phyloP scores from a whole-genome alignment of 2,329 filamentous ascomycete species.

The Penicillium hordei region DNA sequence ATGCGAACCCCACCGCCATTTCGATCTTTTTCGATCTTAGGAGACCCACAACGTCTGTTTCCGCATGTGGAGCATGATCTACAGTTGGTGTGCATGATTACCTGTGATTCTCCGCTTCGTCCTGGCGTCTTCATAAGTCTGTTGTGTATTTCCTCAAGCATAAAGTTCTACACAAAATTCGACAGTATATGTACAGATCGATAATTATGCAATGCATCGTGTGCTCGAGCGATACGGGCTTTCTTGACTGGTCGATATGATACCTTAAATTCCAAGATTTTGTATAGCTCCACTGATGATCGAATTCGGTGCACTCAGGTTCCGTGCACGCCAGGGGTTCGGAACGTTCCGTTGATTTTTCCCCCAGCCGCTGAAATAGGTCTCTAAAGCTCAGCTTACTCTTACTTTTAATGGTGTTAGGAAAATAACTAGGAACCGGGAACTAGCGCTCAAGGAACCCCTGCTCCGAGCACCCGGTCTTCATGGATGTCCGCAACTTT shows the following conservation, averaged over 20 bases:
- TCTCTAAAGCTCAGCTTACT: not conserved
- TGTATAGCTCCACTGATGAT: not conserved
- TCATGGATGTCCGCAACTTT: not conserved
- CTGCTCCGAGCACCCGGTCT: too few species aligned
- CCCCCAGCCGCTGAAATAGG: not conserved
- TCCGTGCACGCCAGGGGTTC: not conserved
- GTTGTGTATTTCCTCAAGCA: too few species aligned
- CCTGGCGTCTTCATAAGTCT: not conserved
- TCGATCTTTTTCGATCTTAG: not conserved
- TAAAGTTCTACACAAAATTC: not conserved
- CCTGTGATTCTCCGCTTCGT: not conserved
- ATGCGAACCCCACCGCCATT: conserved; percentile 1
- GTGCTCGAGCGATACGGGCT: not conserved
- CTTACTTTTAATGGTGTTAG: not conserved
- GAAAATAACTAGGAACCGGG: not conserved
- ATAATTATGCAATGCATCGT: not conserved
- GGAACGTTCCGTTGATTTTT: not conserved
- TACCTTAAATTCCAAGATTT: not conserved
- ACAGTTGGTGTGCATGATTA: not conserved
- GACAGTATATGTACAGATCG: not conserved
- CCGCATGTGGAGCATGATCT: not conserved
- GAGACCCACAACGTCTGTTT: conserved; percentile 1
- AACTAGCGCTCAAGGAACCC: not conserved
- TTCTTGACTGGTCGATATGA: not conserved
- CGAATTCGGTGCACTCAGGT: not conserved